Conservation (phyloP, 129 eudicot species). For the Heracleum sosnowskyi region DNA sequence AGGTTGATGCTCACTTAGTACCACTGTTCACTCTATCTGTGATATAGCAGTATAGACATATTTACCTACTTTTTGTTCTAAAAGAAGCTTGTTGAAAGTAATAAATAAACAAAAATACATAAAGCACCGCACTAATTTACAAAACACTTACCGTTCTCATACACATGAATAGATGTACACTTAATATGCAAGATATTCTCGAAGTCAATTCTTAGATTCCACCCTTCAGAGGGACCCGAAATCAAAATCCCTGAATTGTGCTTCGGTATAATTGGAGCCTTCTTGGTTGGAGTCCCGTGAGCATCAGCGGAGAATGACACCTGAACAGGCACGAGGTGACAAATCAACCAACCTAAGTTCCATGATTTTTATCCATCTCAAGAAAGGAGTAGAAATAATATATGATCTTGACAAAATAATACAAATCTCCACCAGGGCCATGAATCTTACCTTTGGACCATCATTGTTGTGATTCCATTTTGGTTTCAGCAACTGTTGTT, state of each 20-base stretch:
- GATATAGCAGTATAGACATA: neutral
- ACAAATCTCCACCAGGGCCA: neutral
- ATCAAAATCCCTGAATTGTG: constrained; percentile 52
- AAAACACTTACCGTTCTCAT: constrained; percentile 18
- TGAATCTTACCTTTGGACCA: constrained; percentile 45
- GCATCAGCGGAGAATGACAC: constrained; percentile 31
- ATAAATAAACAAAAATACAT: neutral
- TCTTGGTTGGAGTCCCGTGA: constrained; percentile 16
- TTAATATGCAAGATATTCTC: constrained; percentile 11
- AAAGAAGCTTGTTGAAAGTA: neutral
- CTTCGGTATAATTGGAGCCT: constrained; percentile 31
- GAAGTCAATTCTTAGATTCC: constrained; percentile 10
- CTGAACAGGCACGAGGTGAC: constrained; percentile 22
- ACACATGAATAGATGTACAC: constrained; percentile 8
- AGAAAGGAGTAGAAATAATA: neutral
- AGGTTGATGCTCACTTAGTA: neutral
- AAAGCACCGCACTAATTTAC: neutral
- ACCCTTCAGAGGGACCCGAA: constrained; percentile 15
- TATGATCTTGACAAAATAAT: neutral
- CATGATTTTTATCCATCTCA: neutral
- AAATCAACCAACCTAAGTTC: neutral
- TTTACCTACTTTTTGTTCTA: neutral
- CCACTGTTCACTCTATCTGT: neutral
- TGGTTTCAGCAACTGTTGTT: constrained; percentile 24
- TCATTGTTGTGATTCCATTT: constrained; percentile 29